phyloP scores from a whole-genome alignment of 768 basidiomycete genomes.

The Coprinopsis strossmayeri region DNA sequence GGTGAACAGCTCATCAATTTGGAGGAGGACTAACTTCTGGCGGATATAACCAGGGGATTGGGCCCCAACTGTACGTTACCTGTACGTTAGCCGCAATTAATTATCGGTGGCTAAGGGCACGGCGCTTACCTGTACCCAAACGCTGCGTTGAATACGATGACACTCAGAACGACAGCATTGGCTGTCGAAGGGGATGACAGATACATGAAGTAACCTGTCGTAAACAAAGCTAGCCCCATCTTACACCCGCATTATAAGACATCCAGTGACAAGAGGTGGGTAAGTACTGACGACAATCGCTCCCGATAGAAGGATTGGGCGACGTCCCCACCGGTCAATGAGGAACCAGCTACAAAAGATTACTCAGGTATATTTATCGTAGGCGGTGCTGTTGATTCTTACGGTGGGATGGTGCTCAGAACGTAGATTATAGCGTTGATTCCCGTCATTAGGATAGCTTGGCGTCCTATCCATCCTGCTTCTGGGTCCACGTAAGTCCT shows the following conservation, averaged over 20 bases:
- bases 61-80: constrained; percentile 59
- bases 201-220: constrained; percentile 92
- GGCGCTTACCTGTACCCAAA: constrained; percentile 74
- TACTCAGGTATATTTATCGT: no score
- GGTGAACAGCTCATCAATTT: neutral
- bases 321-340: constrained; percentile 86
- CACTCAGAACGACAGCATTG: constrained; percentile 79
- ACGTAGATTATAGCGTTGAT: constrained; percentile 84
- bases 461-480: constrained; percentile 92
- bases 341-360: constrained; percentile 98
- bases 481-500: no score
- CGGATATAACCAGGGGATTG: constrained; percentile 82
- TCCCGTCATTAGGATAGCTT: constrained; percentile 94
- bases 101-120: no score
- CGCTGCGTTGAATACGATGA: constrained; percentile 89
- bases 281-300: constrained; percentile 62
- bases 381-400: constrained; percentile 19
- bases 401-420: constrained; percentile 80
- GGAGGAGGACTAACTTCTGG: constrained; percentile 52
- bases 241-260: no score
- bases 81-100: neutral
- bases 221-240: constrained; percentile 77
- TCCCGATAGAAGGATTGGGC: constrained; percentile 83
- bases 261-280: no score
- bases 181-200: constrained; percentile 83